These are phyloP conservation scores for Phytophthora tentaculata DNA, from an alignment of 352 stramenopile genomes.

Conservation along the genomic window DNA sequence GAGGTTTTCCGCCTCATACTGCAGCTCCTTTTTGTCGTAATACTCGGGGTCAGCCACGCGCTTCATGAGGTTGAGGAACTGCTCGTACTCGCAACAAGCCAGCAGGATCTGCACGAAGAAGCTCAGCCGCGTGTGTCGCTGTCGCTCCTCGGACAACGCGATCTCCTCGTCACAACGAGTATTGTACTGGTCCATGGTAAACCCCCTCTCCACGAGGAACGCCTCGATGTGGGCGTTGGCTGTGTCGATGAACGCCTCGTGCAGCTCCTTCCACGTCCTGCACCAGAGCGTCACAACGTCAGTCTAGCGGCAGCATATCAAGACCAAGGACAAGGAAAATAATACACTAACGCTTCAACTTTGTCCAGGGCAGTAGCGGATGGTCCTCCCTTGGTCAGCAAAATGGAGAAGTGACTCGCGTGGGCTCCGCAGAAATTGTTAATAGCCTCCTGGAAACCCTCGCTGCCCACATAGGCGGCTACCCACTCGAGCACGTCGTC, in stretches of 20 bases:
- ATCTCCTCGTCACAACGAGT: conserved; percentile 76
- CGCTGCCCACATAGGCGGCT: conserved; percentile 72
- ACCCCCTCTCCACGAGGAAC: conserved; percentile 62
- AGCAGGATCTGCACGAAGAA: conserved; percentile 86
- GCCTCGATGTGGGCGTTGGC: conserved; percentile 73
- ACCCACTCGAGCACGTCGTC: conserved; percentile 88
- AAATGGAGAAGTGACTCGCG: conserved; percentile 64
- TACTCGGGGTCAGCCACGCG: conserved; percentile 80
- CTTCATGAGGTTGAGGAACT: conserved; percentile 88
- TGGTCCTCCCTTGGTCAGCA: conserved; percentile 68
- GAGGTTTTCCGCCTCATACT: conserved; percentile 67
- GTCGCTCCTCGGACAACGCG: conserved; percentile 67
- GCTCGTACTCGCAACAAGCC: conserved; percentile 82
- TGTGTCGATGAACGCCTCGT: conserved; percentile 73
- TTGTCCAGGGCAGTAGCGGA: conserved; percentile 62
- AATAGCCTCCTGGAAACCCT: conserved; percentile 69
- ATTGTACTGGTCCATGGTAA: conserved; percentile 80
- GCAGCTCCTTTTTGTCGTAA: conserved; percentile 83
- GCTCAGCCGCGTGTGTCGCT: conserved; percentile 77
- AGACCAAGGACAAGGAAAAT: neutral
- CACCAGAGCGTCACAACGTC: neutral
- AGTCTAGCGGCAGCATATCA: too few species aligned
- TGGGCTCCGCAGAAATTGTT: conserved; percentile 70
- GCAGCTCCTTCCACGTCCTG: conserved; percentile 72
- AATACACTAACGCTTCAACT: conserved; percentile 52